phyloP scores from a whole-genome alignment of 306 rosid species.

The cucumber (Cucumis sativus) region DNA sequence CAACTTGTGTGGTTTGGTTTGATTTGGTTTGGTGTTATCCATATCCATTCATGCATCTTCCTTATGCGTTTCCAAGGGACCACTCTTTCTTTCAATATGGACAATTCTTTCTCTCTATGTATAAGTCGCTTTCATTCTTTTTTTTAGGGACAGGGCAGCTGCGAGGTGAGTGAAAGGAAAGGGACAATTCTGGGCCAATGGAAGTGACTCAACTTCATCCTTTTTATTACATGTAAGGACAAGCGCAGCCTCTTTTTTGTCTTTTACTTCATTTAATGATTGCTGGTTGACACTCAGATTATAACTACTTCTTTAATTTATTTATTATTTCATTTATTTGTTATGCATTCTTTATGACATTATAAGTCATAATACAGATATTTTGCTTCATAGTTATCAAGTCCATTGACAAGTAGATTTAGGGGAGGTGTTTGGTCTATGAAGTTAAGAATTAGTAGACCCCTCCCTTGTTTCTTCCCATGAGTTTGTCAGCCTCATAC shows the following conservation, averaged over 20 bases:
- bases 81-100: not conserved
- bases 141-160: not conserved
- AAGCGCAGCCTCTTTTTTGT: conserved; percentile 12
- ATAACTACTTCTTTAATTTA: not conserved
- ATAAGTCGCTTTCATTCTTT: not conserved
- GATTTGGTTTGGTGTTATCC: not conserved
- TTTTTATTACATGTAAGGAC: not conserved
- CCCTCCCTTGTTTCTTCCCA: no score
- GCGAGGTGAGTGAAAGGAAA: not conserved
- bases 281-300: not conserved
- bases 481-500: no score
- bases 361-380: not conserved
- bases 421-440: no score
- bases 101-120: not conserved
- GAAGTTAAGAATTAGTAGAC: no score
- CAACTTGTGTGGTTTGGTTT: not conserved
- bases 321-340: not conserved
- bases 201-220: not conserved
- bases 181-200: not conserved
- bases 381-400: not conserved
- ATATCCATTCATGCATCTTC: conserved; percentile 6
- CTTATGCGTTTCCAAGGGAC: not conserved
- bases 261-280: not conserved
- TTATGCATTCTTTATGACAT: not conserved
- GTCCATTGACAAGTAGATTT: not conserved